Percentiles rank a stretch among this genome's conserved stretches.
phyloP scores from a whole-genome alignment of 1,284 basidiomycete genomes.

The Taiwanofungus camphoratus region DNA sequence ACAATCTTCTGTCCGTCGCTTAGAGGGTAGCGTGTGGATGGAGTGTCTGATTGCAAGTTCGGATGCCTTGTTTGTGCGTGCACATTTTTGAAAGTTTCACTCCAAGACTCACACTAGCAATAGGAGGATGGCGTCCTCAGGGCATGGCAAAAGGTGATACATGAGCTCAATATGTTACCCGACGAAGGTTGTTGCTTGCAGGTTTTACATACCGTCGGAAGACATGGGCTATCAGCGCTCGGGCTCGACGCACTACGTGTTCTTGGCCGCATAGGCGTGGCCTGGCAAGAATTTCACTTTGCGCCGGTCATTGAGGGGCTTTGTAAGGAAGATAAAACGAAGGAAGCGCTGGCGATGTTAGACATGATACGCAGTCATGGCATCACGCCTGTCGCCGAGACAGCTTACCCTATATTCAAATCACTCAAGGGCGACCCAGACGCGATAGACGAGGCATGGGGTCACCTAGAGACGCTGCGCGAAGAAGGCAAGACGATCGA shows the following conservation, averaged over 20 bases:
- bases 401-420: conserved; percentile 47
- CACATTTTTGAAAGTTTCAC: neutral
- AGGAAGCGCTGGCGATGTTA: conserved; percentile 54
- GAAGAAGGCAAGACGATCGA: conserved; percentile 49
- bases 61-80: conserved; percentile 55
- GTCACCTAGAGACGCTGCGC: conserved; percentile 55
- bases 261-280: conserved; percentile 42
- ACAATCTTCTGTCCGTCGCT: conserved; percentile 40
- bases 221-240: conserved; percentile 62
- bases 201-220: conserved; percentile 68
- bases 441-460: conserved; percentile 62
- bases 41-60: conserved; percentile 54
- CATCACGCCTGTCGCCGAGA: conserved; percentile 40
- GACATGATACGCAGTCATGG: conserved; percentile 47
- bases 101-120: conserved; percentile 2
- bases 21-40: conserved; percentile 54
- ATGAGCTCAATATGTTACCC: conserved; percentile 47
- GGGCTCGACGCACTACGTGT: conserved; percentile 58
- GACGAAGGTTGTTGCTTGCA: conserved; percentile 71
- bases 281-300: conserved; percentile 65
- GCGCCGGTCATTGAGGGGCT: conserved; percentile 65
- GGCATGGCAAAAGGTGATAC: conserved; percentile 60
- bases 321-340: conserved; percentile 43
- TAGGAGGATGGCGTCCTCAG: conserved; percentile 61
- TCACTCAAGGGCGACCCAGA: conserved; percentile 44